Percentiles rank a stretch among this genome's conserved stretches.
Conservation (phyloP, 148 eudicot species). For the Rheum nobile region DNA sequence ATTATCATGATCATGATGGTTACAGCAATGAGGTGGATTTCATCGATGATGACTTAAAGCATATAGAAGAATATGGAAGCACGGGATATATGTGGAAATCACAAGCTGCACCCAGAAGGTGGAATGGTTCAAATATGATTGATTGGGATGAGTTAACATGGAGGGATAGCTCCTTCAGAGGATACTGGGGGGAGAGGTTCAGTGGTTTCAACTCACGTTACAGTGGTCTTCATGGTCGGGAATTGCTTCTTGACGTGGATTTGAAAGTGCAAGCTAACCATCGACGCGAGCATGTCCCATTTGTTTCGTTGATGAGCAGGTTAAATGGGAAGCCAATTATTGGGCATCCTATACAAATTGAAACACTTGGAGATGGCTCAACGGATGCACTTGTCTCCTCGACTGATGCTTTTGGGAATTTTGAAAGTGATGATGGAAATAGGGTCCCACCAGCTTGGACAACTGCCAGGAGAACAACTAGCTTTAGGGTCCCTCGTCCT, state of each 20-base stretch:
- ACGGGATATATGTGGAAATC: constrained; percentile 20
- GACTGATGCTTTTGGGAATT: constrained; percentile 15
- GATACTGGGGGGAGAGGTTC: constrained; percentile 51
- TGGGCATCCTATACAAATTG: constrained; percentile 89
- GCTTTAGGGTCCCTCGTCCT: constrained; percentile 58
- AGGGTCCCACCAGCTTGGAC: constrained; percentile 50
- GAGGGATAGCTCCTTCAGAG: constrained; percentile 39
- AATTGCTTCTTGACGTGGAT: constrained; percentile 72
- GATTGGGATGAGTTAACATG: constrained; percentile 53
- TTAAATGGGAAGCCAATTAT: constrained; percentile 84
- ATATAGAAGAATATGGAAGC: constrained; percentile 23
- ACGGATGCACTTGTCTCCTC: constrained; percentile 40
- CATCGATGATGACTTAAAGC: constrained; percentile 30
- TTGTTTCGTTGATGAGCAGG: constrained; percentile 91
- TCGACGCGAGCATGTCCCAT: constrained; percentile 76
- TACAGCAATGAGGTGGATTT: constrained; percentile 31
- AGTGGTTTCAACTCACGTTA: constrained; percentile 31
- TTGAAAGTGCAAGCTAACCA: constrained; percentile 64
- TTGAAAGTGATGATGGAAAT: constrained; percentile 15
- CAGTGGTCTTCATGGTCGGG: constrained; percentile 34
- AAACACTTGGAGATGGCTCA: constrained; percentile 56
- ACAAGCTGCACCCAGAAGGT: constrained; percentile 29
- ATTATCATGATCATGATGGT: constrained; percentile 30
- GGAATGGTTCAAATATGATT: constrained; percentile 18
- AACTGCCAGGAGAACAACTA: constrained; percentile 73